Evolutionary conservation across 352 stramenopile species (phyloP).

Genomic region (Pythium phragmitis): DNA sequence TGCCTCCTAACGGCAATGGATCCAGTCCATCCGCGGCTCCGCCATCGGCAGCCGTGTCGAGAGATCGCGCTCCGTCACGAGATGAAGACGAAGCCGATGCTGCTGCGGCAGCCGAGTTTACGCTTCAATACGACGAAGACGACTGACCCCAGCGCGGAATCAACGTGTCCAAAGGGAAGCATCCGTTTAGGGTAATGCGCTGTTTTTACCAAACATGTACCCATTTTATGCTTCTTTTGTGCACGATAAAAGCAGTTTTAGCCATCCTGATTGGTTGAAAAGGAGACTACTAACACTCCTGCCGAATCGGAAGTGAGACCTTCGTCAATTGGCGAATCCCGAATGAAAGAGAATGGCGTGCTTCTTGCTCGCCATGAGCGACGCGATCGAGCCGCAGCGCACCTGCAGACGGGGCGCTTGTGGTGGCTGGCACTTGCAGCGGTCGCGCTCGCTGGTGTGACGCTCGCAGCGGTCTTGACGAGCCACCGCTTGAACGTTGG

Average conservation of each 20-base stretch:
- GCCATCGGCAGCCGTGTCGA: not conserved
- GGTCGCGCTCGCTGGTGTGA: not conserved
- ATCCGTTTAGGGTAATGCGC: not conserved
- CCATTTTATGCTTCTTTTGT: constrained; percentile 7
- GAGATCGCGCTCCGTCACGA: constrained; percentile 21
- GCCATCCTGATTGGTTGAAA: constrained; percentile 9
- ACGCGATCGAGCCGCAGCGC: not conserved
- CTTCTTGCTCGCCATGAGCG: constrained; percentile 2
- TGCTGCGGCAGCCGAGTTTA: constrained; percentile 55
- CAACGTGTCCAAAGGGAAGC: no score
- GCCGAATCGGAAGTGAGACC: no score
- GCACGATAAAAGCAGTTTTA: not conserved
- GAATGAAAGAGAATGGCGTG: not conserved
- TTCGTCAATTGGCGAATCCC: constrained; percentile 1
- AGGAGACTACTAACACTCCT: not conserved
- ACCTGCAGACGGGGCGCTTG: not conserved
- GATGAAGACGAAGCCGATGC: constrained; percentile 69
- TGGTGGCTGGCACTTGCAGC: not conserved
- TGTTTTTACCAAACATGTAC: constrained; percentile 12
- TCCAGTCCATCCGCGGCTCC: not conserved
- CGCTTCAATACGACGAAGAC: constrained; percentile 76
- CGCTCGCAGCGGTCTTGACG: constrained; percentile 4
- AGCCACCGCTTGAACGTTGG: not conserved
- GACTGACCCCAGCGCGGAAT: constrained; percentile 31
- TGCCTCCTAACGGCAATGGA: not conserved